A percentile compares a stretch with the other conserved stretches of the same genome.
These are phyloP conservation scores for Neurospora africana DNA, from an alignment of 495 filamentous ascomycete genomes.

Conservation along the genomic window DNA sequence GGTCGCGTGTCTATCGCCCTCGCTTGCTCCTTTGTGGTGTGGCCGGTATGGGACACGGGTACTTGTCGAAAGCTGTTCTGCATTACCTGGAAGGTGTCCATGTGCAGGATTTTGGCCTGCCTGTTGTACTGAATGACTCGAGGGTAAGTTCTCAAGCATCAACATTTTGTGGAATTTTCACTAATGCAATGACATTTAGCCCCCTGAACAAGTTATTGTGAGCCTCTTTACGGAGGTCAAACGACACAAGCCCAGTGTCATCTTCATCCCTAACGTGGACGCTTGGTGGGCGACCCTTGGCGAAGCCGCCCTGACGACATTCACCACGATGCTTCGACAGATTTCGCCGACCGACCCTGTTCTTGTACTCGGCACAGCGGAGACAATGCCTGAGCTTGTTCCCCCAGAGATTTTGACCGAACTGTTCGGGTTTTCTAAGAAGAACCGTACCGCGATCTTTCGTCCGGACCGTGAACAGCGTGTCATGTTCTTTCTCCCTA, in stretches of 20 bases:
- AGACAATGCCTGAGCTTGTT: slow-evolving; percentile 47
- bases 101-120: slow-evolving; percentile 89
- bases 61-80: slow-evolving; percentile 75
- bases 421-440: slow-evolving; percentile 74
- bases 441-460: slow-evolving; percentile 58
- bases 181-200: slow-evolving; percentile 30
- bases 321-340: slow-evolving; percentile 63
- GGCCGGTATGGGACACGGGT: slow-evolving; percentile 88
- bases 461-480: slow-evolving; percentile 55
- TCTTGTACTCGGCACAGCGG: slow-evolving; percentile 71
- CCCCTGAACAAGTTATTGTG: slow-evolving; percentile 76
- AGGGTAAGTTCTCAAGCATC: slow-evolving; percentile 45
- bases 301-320: slow-evolving; percentile 56
- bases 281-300: slow-evolving; percentile 68
- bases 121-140: slow-evolving; percentile 55
- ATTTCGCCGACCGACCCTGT: slow-evolving; percentile 82
- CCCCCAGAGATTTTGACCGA: slow-evolving; percentile 51
- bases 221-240: slow-evolving; percentile 85
- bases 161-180: slow-evolving; percentile 1
- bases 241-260: slow-evolving; percentile 89
- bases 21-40: slow-evolving; percentile 67
- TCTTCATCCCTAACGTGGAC: slow-evolving; percentile 85
- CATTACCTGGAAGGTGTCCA: slow-evolving; percentile 88
- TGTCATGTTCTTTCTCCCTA: slow-evolving; percentile 61
- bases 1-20: slow-evolving; percentile 78